These are phyloP conservation scores for Aristolochia contorta DNA, from an alignment of 164 flowering plant genomes.

Conservation along the genomic window DNA sequence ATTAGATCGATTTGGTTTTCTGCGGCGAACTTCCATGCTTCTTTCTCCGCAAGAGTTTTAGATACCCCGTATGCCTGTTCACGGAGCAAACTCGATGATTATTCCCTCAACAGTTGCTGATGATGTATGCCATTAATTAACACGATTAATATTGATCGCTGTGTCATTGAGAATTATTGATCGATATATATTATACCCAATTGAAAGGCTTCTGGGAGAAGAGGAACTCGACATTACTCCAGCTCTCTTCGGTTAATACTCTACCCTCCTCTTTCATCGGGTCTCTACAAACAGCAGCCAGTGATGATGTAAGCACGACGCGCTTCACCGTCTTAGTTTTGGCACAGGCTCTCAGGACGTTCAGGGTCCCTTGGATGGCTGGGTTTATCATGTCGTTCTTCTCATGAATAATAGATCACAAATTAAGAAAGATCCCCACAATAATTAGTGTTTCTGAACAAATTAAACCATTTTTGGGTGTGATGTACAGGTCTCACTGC, in stretches of 20 bases:
- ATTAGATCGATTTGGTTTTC: conserved; percentile 61
- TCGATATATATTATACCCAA: conserved; percentile 40
- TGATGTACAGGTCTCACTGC: no score
- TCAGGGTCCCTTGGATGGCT: conserved; percentile 48
- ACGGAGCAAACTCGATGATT: background rate
- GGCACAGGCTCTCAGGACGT: conserved; percentile 46
- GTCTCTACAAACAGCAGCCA: conserved; percentile 55
- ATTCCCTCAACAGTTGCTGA: no score
- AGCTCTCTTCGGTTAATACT: conserved; percentile 48
- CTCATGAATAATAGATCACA: no score
- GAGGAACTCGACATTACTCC: conserved; percentile 65
- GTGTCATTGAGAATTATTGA: no score
- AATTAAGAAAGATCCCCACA: no score
- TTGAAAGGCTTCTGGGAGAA: conserved; percentile 50
- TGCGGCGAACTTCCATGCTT: conserved; percentile 38
- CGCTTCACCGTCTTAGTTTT: conserved; percentile 57
- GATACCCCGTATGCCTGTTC: conserved; percentile 50
- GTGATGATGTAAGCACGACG: conserved; percentile 61
- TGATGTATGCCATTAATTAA: no score
- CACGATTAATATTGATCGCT: no score
- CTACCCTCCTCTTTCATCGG: conserved; percentile 27
- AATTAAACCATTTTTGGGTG: no score
- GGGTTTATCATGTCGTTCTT: conserved; percentile 80
- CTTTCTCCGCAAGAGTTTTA: conserved; percentile 8
- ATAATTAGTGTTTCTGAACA: no score